Percentiles rank a stretch among this genome's conserved stretches.
Evolutionary conservation across 371 early-diverging fungal species (phyloP).

Genomic region (Apophysomyces elegans): DNA sequence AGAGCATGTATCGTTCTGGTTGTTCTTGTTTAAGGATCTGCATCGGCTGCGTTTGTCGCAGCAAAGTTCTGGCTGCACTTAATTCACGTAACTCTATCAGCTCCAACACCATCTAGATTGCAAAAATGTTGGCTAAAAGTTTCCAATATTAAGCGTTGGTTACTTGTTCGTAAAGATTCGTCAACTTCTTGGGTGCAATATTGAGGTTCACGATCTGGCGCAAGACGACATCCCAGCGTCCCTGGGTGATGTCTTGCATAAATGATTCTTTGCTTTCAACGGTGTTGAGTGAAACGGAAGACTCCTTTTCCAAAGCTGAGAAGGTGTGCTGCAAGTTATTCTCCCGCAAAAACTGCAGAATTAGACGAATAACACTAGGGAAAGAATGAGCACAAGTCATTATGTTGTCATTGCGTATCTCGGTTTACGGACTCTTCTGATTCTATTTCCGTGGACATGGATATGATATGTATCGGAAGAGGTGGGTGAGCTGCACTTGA

Average conservation of each 20-base stretch:
- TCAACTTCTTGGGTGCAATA: conserved; percentile 70
- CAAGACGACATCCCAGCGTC: conserved; percentile 89
- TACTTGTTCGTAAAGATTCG: conserved; percentile 92
- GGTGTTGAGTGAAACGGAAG: conserved; percentile 80
- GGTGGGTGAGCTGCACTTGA: too few relatives aligned
- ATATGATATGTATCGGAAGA: too few relatives aligned
- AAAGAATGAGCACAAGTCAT: not conserved
- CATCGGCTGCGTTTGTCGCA: conserved; percentile 90
- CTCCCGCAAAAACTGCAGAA: conserved; percentile 92
- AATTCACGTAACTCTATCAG: conserved; percentile 82
- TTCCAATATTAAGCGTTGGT: not conserved
- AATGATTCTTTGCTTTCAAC: conserved; percentile 83
- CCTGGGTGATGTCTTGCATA: conserved; percentile 73
- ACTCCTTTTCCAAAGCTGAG: conserved; percentile 83
- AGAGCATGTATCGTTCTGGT: conserved; percentile 80
- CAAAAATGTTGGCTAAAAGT: not conserved
- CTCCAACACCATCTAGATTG: conserved; percentile 78
- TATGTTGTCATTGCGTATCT: not conserved
- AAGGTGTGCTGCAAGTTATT: conserved; percentile 80
- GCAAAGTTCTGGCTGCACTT: conserved; percentile 81
- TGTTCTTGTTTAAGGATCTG: conserved; percentile 68
- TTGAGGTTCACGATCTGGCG: conserved; percentile 68
- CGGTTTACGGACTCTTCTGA: conserved; percentile 26
- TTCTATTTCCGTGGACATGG: conserved; percentile 35
- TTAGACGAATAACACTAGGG: conserved; percentile 74